phyloP scores from a whole-genome alignment of 2,329 filamentous ascomycete genomes.

The Drechslerella stenobrocha region DNA sequence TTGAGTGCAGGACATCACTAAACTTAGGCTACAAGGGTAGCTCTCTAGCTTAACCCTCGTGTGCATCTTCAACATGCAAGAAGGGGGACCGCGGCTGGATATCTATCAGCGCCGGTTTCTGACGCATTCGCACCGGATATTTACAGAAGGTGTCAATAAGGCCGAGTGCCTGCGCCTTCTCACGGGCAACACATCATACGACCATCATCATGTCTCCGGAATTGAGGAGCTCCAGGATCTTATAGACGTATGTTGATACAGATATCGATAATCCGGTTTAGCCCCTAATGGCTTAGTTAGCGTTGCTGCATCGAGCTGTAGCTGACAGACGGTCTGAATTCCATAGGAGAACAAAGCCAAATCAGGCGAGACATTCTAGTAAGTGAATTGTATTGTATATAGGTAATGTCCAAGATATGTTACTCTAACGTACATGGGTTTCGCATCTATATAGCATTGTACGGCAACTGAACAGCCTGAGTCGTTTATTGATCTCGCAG shows the following conservation, averaged over 20 bases:
- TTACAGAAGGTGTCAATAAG: constrained; percentile 7
- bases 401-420: too few relatives aligned
- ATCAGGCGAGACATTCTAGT: constrained; percentile 17
- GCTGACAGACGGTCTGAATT: too few relatives aligned
- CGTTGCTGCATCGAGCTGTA: too few relatives aligned
- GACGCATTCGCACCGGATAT: constrained; percentile 13
- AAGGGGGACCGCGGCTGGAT: neutral
- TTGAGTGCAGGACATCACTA: too few relatives aligned
- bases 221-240: constrained; percentile 15
- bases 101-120: constrained; percentile 11
- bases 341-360: too few relatives aligned
- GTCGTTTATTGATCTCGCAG: constrained; percentile 16
- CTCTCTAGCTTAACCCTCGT: too few relatives aligned
- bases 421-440: too few relatives aligned
- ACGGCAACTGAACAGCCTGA: constrained; percentile 23
- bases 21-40: too few relatives aligned
- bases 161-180: constrained; percentile 26
- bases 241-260: constrained; percentile 6
- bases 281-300: too few relatives aligned
- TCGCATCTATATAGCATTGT: constrained; percentile 15
- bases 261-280: too few relatives aligned
- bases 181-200: neutral
- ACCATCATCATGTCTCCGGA: neutral
- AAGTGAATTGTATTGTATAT: neutral
- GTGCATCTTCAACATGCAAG: neutral